Base-by-base conservation (phyloP, 164 flowering plant species). In the Aristolochia fimbriata region DNA sequence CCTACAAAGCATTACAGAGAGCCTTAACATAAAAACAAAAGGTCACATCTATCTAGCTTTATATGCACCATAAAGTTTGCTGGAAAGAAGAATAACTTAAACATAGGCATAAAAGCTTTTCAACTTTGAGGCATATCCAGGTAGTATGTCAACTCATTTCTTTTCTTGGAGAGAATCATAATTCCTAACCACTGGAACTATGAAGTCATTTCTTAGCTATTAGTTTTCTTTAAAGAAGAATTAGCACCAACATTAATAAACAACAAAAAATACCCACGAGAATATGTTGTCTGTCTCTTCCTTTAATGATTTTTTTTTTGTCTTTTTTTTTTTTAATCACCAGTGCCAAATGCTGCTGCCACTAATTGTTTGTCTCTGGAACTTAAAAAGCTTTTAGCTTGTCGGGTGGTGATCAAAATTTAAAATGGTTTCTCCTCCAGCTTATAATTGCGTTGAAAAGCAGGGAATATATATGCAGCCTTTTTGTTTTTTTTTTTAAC, bases 41-140 rank as follows among this genome's bases (percentile, higher is more conserved):
- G 31, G 56, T 52, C 56, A 22, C 56, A 52, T 52, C 56, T 31
- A 52, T 52, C 56, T 31, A 52, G 20, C 30, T 13, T 52, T 52
- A 52, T 52, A 15, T 22, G 43, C 43, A 6, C 9, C 27, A 22
- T 22, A 20, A 23, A 13, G 27, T 10, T 8, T 52, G 9, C 27
- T 22, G 23, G 22, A 13, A 52, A 22, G 30, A 22, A 37, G 43
- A 37, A 37, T 22, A 6, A 22, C 15, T 14, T 49, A 23, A 1
- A 16, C 14, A 16, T 52, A 22, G 6, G 30, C 27, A 20, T 15
- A 11, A 51, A 19, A 51, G 19, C 11, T 20, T 51, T 51, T 20
- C 7, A 19, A 20, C 1, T 15, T 10, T 21, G 21, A 20, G 23
- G 24, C 14, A 15, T 15, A 52, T 52, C 55, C 55, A 52, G 23